These are phyloP conservation scores for Plasmodium vivax DNA, from an alignment of 169 alveolate species.

Conservation along the genomic window DNA sequence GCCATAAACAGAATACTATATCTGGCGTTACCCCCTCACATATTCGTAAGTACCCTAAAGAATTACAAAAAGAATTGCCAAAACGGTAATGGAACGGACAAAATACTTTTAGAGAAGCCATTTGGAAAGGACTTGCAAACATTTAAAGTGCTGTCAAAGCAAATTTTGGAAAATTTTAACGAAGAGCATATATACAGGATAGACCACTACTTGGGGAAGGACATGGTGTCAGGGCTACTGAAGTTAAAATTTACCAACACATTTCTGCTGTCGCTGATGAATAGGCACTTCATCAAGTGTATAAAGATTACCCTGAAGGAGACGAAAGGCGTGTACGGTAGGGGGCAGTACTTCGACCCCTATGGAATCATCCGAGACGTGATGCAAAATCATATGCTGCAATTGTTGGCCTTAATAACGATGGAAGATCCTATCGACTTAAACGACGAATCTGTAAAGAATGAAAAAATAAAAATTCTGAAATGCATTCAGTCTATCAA, in stretches of 20 bases:
- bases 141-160: conserved; percentile 74
- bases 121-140: conserved; percentile 80
- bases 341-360: conserved; percentile 83
- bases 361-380: conserved; percentile 84
- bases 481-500: conserved; percentile 79
- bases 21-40: conserved; percentile 82
- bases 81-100: conserved; percentile 74
- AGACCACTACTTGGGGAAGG: conserved; percentile 84
- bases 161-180: conserved; percentile 72
- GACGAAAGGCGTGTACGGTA: conserved; percentile 75
- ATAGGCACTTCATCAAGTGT: conserved; percentile 76
- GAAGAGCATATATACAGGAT: conserved; percentile 80
- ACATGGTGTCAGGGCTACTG: conserved; percentile 80
- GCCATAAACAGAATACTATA: conserved; percentile 74
- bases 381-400: conserved; percentile 84
- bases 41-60: conserved; percentile 65
- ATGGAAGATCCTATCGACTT: conserved; percentile 82
- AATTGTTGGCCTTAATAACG: conserved; percentile 77
- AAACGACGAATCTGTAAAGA: conserved; percentile 78
- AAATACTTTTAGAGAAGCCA: conserved; percentile 81
- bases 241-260: conserved; percentile 80
- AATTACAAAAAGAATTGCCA: conserved; percentile 49
- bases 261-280: conserved; percentile 76
- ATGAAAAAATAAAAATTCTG: conserved; percentile 80
- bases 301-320: conserved; percentile 79